A percentile compares a stretch with the other conserved stretches of the same genome.
phyloP scores from a whole-genome alignment of 2,329 filamentous ascomycete species.

The Alternaria sp. region DNA sequence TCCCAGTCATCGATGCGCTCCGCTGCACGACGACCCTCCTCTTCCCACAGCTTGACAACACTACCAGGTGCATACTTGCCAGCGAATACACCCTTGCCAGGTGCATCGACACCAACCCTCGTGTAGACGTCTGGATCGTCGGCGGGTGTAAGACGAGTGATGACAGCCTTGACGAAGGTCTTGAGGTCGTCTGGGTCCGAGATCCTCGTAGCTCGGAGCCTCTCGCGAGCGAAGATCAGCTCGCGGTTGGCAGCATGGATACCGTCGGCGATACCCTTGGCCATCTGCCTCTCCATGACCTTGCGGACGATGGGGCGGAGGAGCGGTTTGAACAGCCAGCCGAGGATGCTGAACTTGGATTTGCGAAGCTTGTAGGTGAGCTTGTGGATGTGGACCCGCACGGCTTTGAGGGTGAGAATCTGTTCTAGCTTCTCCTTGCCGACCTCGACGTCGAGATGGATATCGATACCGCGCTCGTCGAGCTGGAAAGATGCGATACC shows the following conservation, averaged over 20 bases:
- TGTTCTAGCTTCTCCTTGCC: conserved; percentile 79
- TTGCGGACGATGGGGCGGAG: conserved; percentile 81
- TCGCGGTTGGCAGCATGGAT: conserved; percentile 82
- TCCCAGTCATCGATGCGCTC: conserved; percentile 79
- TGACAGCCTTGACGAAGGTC: conserved; percentile 82
- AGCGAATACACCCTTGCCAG: conserved; percentile 72
- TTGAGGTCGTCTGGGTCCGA: conserved; percentile 78
- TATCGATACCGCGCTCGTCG: conserved; percentile 85
- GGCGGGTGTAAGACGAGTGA: conserved; percentile 74
- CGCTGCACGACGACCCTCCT: conserved; percentile 72
- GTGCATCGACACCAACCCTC: conserved; percentile 71
- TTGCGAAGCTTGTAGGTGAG: conserved; percentile 78
- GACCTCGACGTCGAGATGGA: conserved; percentile 84
- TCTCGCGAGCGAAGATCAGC: conserved; percentile 83
- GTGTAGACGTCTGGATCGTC: conserved; percentile 79
- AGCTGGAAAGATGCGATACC: conserved; percentile 86
- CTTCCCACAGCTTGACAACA: conserved; percentile 86
- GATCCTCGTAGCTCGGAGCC: conserved; percentile 83
- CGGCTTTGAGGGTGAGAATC: conserved; percentile 76
- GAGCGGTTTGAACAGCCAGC: conserved; percentile 84
- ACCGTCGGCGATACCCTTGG: conserved; percentile 71
- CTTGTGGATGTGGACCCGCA: conserved; percentile 84
- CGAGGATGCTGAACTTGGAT: conserved; percentile 77
- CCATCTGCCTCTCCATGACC: conserved; percentile 79
- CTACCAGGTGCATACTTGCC: conserved; percentile 89